Evolutionary conservation across 148 eudicot genomes (phyloP), one percentile per base, ranked within the genome.

Genomic region (Nepenthes mirabilis): DNA sequence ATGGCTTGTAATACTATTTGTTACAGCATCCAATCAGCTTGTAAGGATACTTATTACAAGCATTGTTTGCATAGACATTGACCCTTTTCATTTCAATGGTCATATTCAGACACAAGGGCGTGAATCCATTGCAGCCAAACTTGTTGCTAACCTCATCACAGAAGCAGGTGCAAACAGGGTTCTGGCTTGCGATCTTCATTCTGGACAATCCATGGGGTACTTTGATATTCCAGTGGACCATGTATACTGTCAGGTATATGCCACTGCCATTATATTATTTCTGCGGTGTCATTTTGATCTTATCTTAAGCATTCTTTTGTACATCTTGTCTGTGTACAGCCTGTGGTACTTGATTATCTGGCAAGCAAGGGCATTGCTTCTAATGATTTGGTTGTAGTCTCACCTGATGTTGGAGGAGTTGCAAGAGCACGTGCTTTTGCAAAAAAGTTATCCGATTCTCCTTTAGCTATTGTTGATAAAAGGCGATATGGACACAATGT

Each of bases 361-460:
- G 88, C 88, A 9, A 83, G 88, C 82, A 83, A 83, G 82, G 70
- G 62, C 34, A 72, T 80, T 43, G 50, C 60, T 57, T 77, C 77
- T 23, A 65, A 62, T 74, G 85, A 83, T 70, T 66, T 83, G 70
- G 88, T 83, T 11, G 85, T 83, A 48, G 88, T 83, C 59, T 83
- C 88, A 48, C 88, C 85, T 56, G 88, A 83, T 69, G 88, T 83
- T 65, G 85, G 88, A 67, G 88, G 88, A 51, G 88, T 83, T 65
- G 88, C 88, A 47, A 75, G 88, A 69, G 88, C 88, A 47, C 79
- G 85, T 50, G 80, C 88, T 55, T 83, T 83, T 69, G 85, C 85
- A 2, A 83, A 83, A 67, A 83, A 83, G 63, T 59, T 83, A 67
- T 80, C 84, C 58, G 88, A 83, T 75, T 85, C 85, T 10, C 88